These are phyloP conservation scores for Saccharomyces hybrid DNA, from an alignment of 1,139 yeast genomes.

Conservation along the genomic window DNA sequence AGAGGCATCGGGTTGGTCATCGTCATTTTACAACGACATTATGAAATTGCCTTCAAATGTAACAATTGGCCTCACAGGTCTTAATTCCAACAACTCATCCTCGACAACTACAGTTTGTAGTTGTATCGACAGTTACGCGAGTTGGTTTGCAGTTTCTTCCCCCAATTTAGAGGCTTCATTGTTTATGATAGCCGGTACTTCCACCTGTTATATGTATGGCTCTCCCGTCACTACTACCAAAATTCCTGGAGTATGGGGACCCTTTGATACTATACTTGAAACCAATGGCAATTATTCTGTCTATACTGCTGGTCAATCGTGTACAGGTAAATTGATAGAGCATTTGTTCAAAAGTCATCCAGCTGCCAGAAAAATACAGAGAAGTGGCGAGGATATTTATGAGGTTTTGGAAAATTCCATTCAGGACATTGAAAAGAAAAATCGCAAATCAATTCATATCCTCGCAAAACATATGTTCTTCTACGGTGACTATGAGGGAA, in stretches of 20 bases:
- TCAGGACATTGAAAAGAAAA: conserved; percentile 17
- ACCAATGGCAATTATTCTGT: conserved; percentile 21
- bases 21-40: conserved; percentile 22
- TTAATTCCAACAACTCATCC: conserved; percentile 5
- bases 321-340: conserved; percentile 48
- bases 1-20: conserved; percentile 49
- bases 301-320: conserved; percentile 51
- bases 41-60: conserved; percentile 19
- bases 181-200: conserved; percentile 54
- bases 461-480: conserved; percentile 37
- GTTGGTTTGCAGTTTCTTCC: conserved; percentile 40
- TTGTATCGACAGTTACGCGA: conserved; percentile 50
- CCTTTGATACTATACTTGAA: conserved; percentile 35
- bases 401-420: conserved; percentile 34
- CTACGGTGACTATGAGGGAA: conserved; percentile 51
- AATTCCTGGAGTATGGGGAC: conserved; percentile 51
- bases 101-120: conserved; percentile 21
- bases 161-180: conserved; percentile 24
- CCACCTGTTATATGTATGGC: conserved; percentile 46
- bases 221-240: conserved; percentile 16
- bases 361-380: conserved; percentile 23
- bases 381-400: conserved; percentile 24
- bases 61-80: conserved; percentile 26
- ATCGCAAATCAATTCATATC: conserved; percentile 30
- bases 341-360: conserved; percentile 38